Base-by-base conservation (phyloP, 2,329 filamentous ascomycete species). In the Trichoderma atrobrunneum region DNA sequence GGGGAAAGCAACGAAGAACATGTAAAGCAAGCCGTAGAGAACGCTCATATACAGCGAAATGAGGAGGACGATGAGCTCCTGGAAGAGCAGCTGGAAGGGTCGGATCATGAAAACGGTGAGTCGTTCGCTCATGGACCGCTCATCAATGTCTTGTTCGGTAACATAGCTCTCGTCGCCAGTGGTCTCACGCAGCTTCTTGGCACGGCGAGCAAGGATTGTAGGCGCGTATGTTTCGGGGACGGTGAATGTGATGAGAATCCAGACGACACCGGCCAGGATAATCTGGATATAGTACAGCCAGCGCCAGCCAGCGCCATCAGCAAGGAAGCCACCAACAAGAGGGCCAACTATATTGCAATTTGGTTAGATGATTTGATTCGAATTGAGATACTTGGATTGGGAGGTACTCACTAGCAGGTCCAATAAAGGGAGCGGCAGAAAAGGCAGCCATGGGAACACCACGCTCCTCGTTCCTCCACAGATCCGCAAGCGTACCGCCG, bases 281-380 rank as follows among this genome's bases (percentile, higher is more conserved):
- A 96, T 84, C 78, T 95, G 93, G 76, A 97, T 88, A 91, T 92
- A 95, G 84, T 96, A 96, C 0, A 96, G 85, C 92, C 93, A 96
- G 75, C 93, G 85, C 93, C 93, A 96, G 48, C 91, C 91, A 0
- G 85, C 82, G 0, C 87, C 88, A 76, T 94, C 91, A 8, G 87
- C 87, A 1, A 96, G 84, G 79, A 90, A 97, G 12, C 93, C 94
- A 75, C 94, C 94, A 7, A 91, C 87, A 1, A 97, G 86, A 8
- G 92, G 92, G 73, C 92, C 92, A 75, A 93, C 83, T 85, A 57
- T 3, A 51, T 59, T 12, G 18, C 21, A 2, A 73, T 24, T 69
- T 21, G 12, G 62, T 51, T n/a, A 30, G 26, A 43, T 24, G 21
- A 48, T 26, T 67, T 21, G 30, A 48, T 26, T 60, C 28, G n/a